These are phyloP conservation scores for Curvularia verruculosa DNA, from an alignment of 2,329 filamentous ascomycete genomes.

Conservation along the genomic window DNA sequence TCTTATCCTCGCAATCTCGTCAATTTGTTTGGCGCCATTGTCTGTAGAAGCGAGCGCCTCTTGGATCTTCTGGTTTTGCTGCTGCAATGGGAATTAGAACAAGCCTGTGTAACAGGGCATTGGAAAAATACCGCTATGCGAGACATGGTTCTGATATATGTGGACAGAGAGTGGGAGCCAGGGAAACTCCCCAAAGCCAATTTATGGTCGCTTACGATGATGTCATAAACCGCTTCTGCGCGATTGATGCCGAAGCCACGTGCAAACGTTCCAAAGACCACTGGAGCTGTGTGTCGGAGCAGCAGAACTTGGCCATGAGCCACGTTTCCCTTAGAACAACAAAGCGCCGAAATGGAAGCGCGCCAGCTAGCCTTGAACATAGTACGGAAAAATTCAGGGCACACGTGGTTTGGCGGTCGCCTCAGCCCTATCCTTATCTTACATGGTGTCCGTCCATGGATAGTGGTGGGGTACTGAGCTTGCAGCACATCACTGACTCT, in stretches of 20 bases:
- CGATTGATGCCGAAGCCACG: conserved; percentile 7
- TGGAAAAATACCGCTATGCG: conserved; percentile 14
- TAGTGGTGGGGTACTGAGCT: background rate
- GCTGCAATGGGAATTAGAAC: conserved; percentile 15
- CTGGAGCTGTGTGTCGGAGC: conserved; percentile 3
- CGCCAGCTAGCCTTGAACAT: background rate
- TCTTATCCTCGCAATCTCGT: conserved; percentile 38
- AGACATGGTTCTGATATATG: conserved; percentile 12
- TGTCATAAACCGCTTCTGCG: conserved; percentile 10
- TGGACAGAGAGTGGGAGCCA: background rate
- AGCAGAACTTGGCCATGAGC: background rate
- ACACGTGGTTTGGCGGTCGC: background rate
- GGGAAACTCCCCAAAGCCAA: conserved; percentile 1
- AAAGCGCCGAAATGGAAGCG: background rate
- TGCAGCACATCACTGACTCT: background rate
- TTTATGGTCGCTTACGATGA: conserved; percentile 7
- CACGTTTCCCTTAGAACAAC: background rate
- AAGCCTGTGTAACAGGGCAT: background rate
- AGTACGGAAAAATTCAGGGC: background rate
- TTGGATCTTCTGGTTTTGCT: conserved; percentile 28
- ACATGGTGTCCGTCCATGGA: background rate
- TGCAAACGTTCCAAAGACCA: conserved; percentile 5
- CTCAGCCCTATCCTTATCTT: background rate
- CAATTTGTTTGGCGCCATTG: conserved; percentile 31
- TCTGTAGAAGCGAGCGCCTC: conserved; percentile 24